Conservation (phyloP, 352 stramenopile genomes). For the Globisporangium carolinianum region DNA sequence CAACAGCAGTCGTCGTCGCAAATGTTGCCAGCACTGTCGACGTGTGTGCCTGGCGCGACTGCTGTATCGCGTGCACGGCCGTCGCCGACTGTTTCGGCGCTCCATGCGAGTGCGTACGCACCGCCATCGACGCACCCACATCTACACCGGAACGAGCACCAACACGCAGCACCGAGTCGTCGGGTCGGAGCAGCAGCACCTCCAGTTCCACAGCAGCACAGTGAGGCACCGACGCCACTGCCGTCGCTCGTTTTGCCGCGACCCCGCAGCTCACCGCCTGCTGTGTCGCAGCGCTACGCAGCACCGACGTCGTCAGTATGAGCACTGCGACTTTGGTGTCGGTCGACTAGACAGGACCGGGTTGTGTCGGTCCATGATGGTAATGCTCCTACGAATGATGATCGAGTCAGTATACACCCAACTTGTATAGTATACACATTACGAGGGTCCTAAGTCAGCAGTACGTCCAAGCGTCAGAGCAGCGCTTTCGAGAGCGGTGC, state of each 20-base stretch:
- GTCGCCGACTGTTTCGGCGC: neutral
- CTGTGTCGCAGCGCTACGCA: neutral
- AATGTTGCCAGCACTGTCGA: neutral
- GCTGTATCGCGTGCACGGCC: neutral
- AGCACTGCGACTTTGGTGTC: neutral
- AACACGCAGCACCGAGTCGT: neutral
- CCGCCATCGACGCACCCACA: neutral
- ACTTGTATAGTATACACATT: too few relatives aligned
- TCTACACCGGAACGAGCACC: neutral
- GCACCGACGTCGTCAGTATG: neutral
- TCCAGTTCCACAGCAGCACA: neutral
- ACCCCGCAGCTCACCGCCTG: neutral
- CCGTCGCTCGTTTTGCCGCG: constrained; percentile 11
- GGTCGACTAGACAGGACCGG: neutral
- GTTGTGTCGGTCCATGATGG: constrained; percentile 23
- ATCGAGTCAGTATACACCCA: too few relatives aligned
- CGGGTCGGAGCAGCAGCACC: neutral
- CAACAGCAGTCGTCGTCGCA: neutral
- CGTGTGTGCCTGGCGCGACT: neutral
- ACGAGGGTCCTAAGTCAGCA: too few relatives aligned
- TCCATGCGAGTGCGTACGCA: neutral
- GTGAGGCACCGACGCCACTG: neutral
- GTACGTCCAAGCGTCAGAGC: too few relatives aligned
- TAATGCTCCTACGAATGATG: too few relatives aligned
- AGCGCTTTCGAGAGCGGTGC: too few relatives aligned